phyloP scores from a whole-genome alignment of 2,329 filamentous ascomycete genomes.

The Botryotinia narcissicola region DNA sequence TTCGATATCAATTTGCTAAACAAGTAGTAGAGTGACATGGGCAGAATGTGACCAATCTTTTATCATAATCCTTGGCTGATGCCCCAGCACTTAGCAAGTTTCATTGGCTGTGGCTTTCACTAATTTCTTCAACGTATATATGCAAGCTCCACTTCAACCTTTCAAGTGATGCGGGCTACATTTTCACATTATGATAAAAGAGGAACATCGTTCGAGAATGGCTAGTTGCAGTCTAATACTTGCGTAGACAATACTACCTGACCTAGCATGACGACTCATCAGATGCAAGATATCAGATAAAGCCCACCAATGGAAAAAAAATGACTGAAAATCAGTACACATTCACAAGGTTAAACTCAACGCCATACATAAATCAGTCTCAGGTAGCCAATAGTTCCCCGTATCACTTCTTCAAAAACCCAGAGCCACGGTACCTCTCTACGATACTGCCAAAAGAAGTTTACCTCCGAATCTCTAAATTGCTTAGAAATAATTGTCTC shows the following conservation, averaged over 20 bases:
- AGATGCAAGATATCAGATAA: conserved; percentile 1
- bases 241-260: neutral
- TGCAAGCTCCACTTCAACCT: conserved; percentile 8
- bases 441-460: conserved; percentile 11
- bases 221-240: neutral
- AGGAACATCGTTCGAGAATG: neutral
- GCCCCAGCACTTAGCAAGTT: conserved; percentile 10
- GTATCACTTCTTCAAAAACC: conserved; percentile 6
- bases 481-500: conserved; percentile 7
- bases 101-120: neutral
- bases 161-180: conserved; percentile 1
- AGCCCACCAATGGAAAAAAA: conserved; percentile 9
- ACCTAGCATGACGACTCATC: conserved; percentile 1
- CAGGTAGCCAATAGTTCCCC: conserved; percentile 1
- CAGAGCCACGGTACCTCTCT: conserved; percentile 8
- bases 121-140: conserved; percentile 15
- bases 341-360: neutral
- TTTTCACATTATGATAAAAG: neutral
- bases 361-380: conserved; percentile 3
- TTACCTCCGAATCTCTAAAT: conserved; percentile 5
- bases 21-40: conserved; percentile 6
- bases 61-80: neutral
- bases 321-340: neutral
- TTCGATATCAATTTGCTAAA: neutral
- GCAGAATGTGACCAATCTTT: conserved; percentile 2